Conservation (phyloP, 208 protist genomes). For the Phytomonas sp. region DNA sequence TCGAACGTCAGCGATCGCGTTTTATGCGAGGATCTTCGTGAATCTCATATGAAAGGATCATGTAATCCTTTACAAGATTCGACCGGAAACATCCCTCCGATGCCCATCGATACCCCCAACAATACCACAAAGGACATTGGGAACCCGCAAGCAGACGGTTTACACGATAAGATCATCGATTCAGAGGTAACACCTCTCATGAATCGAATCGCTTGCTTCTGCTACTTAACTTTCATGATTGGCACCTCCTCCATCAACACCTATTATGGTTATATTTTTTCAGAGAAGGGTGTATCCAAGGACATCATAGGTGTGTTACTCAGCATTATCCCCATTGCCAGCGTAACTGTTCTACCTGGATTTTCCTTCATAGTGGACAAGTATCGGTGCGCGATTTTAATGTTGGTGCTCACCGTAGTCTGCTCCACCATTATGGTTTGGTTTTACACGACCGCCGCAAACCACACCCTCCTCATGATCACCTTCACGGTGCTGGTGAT, state of each 20-base stretch:
- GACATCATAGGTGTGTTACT: slow-evolving; percentile 29
- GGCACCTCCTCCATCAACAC: slow-evolving; percentile 20
- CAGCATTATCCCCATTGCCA: slow-evolving; percentile 19
- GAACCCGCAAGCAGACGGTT: not conserved
- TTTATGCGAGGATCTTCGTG: not conserved
- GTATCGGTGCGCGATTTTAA: slow-evolving; percentile 23
- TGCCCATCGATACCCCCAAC: not conserved
- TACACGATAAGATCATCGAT: not conserved
- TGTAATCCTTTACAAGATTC: not conserved
- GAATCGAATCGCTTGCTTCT: slow-evolving; percentile 2
- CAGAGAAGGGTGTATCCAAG: slow-evolving; percentile 24
- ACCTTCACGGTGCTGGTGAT: slow-evolving; percentile 25
- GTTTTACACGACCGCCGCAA: slow-evolving; percentile 8
- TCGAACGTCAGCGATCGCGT: not conserved
- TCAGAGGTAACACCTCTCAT: not conserved
- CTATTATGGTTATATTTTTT: slow-evolving; percentile 34
- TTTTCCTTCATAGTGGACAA: slow-evolving; percentile 41
- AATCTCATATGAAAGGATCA: not conserved
- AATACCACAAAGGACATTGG: not conserved
- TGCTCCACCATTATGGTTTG: slow-evolving; percentile 12
- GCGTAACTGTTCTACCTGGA: slow-evolving; percentile 29
- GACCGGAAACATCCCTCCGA: not conserved
- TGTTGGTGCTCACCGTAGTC: slow-evolving; percentile 19
- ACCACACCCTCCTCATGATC: not conserved
- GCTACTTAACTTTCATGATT: slow-evolving; percentile 42